Conservation (phyloP, 768 basidiomycete species). For the Suillus spraguei region DNA sequence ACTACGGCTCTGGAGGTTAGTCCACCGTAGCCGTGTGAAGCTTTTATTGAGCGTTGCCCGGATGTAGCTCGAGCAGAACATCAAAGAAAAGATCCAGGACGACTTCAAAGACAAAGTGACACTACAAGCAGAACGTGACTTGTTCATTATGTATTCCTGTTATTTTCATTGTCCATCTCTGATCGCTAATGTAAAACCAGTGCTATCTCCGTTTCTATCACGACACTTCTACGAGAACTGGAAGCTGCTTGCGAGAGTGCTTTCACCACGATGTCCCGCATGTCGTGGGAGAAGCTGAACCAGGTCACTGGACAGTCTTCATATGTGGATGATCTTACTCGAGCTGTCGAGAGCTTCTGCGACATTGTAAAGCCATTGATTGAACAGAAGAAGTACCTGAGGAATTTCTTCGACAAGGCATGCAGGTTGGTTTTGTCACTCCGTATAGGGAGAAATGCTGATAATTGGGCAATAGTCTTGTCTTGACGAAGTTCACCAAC, state of each 20-base stretch:
- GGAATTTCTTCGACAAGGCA: conserved; percentile 93
- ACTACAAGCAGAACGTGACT: conserved; percentile 83
- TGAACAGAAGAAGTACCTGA: conserved; percentile 93
- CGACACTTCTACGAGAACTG: conserved; percentile 79
- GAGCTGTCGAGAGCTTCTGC: conserved; percentile 72
- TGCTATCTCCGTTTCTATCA: conserved; percentile 83
- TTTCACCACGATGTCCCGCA: conserved; percentile 74
- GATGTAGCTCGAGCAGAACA: conserved; percentile 85
- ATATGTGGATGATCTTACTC: conserved; percentile 78
- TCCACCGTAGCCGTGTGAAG: background rate
- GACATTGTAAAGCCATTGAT: conserved; percentile 79
- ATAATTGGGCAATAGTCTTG: conserved; percentile 49
- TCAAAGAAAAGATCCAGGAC: conserved; percentile 77
- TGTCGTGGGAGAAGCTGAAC: conserved; percentile 75
- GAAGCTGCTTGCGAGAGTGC: conserved; percentile 82
- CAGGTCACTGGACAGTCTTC: conserved; percentile 87
- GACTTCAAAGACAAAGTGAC: conserved; percentile 79
- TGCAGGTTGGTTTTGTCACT: conserved; percentile 61
- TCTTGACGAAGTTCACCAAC: conserved; percentile 88
- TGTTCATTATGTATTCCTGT: conserved; percentile 76
- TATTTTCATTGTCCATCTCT: background rate
- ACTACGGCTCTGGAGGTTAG: conserved; percentile 84
- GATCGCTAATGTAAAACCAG: conserved; percentile 40
- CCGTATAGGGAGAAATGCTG: background rate
- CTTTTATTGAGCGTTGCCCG: conserved; percentile 5